A percentile compares a stretch with the other conserved stretches of the same genome.
Conservation (phyloP, 345 rosid genomes). For the Moricandia arvensis region DNA sequence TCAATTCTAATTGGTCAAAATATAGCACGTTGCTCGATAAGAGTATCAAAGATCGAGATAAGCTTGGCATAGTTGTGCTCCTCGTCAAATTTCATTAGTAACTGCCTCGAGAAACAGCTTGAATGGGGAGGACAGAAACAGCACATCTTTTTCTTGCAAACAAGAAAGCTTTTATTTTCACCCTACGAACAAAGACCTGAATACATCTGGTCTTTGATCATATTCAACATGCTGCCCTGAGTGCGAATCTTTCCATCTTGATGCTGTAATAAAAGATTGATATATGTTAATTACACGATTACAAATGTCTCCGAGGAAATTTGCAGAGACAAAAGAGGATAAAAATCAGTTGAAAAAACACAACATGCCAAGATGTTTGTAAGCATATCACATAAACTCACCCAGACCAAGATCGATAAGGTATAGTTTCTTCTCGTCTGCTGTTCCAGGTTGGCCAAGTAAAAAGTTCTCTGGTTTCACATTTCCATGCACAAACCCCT, state of each 20-base stretch:
- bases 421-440: conserved; percentile 78
- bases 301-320: background rate
- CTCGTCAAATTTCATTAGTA: conserved; percentile 32
- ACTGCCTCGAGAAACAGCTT: conserved; percentile 85
- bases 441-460: conserved; percentile 84
- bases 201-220: conserved; percentile 95
- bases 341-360: conserved; percentile 5
- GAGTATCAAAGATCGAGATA: conserved; percentile 69
- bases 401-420: conserved; percentile 95
- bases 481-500: conserved; percentile 98
- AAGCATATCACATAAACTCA: conserved; percentile 29
- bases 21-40: conserved; percentile 62
- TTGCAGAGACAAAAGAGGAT: conserved; percentile 5
- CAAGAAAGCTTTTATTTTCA: conserved; percentile 92
- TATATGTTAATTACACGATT: background rate
- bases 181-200: conserved; percentile 69
- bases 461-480: conserved; percentile 92
- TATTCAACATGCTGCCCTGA: conserved; percentile 85
- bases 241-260: conserved; percentile 80
- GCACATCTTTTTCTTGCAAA: conserved; percentile 94
- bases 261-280: conserved; percentile 49
- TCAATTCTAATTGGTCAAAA: conserved; percentile 84
- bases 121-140: conserved; percentile 86
- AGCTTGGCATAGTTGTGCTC: conserved; percentile 91
- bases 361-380: background rate